phyloP scores from a whole-genome alignment of 1,139 yeast genomes.

The Zygotorulaspora mrakii region DNA sequence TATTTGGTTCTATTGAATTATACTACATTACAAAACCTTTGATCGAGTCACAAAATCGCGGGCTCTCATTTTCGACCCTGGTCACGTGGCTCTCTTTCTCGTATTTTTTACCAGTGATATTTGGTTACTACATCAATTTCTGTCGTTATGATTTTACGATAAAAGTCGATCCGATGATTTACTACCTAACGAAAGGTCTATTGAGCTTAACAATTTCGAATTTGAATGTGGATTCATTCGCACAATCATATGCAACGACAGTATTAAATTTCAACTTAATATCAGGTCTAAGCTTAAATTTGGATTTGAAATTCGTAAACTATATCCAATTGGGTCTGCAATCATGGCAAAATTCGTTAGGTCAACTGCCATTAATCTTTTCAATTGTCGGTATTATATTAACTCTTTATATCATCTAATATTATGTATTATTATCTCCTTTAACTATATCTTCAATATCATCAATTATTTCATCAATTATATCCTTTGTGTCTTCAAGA shows the following conservation, averaged over 20 bases:
- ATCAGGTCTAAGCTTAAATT: too few relatives aligned
- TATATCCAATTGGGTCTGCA: slow-evolving; percentile 14
- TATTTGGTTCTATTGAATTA: slow-evolving; percentile 27
- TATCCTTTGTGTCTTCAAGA: slow-evolving; percentile 20
- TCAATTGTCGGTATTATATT: slow-evolving; percentile 23
- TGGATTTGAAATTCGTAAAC: not conserved
- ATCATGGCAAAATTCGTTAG: slow-evolving; percentile 20
- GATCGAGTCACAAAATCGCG: slow-evolving; percentile 13
- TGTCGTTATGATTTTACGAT: slow-evolving; percentile 31
- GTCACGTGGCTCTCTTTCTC: slow-evolving; percentile 24
- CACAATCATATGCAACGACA: slow-evolving; percentile 4
- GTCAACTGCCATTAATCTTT: slow-evolving; percentile 25
- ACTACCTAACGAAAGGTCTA: slow-evolving; percentile 28
- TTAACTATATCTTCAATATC: slow-evolving; percentile 11
- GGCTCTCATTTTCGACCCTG: slow-evolving; percentile 14
- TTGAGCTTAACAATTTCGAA: slow-evolving; percentile 15
- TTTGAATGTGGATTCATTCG: slow-evolving; percentile 6
- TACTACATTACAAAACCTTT: slow-evolving; percentile 12
- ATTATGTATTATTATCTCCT: slow-evolving; percentile 12
- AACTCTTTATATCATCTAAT: slow-evolving; percentile 25
- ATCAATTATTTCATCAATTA: slow-evolving; percentile 19
- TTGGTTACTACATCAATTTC: slow-evolving; percentile 33
- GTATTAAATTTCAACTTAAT: too few relatives aligned
- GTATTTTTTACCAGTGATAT: slow-evolving; percentile 23
- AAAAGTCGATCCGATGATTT: slow-evolving; percentile 33